Evolutionary conservation across 2,329 filamentous ascomycete genomes (phyloP).

Genomic region (Arachnopeziza araneosa): DNA sequence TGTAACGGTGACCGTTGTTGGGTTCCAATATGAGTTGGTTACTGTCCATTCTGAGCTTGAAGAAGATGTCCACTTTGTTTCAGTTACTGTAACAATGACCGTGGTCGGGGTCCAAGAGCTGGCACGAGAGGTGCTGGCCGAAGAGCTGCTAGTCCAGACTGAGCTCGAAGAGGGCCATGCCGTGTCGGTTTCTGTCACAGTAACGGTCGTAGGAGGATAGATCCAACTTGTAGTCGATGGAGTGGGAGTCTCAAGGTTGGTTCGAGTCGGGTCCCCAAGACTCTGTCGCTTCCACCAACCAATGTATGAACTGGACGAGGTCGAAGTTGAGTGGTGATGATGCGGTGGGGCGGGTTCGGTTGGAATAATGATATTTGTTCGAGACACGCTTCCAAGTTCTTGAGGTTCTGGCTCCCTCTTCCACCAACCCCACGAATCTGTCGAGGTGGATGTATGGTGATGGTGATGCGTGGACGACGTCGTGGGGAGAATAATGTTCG

Average conservation of each 20-base stretch:
- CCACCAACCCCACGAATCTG: not conserved
- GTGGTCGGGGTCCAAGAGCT: too few relatives aligned
- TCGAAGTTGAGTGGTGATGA: not conserved
- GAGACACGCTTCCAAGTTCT: not conserved
- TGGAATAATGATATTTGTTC: not conserved
- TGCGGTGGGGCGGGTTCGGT: not conserved
- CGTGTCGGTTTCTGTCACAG: not conserved
- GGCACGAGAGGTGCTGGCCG: too few relatives aligned
- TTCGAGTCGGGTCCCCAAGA: not conserved
- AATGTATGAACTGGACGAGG: not conserved
- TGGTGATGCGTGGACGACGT: not conserved
- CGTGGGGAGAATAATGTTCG: not conserved
- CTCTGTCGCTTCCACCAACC: not conserved
- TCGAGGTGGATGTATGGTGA: not conserved
- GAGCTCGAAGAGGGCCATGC: not conserved
- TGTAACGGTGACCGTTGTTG: too few relatives aligned
- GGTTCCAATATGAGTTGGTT: too few relatives aligned
- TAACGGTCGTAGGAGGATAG: not conserved
- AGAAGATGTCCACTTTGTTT: too few relatives aligned
- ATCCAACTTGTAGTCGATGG: not conserved
- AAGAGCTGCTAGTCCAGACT: too few relatives aligned
- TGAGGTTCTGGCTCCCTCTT: not conserved
- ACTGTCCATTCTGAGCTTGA: too few relatives aligned
- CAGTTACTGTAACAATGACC: too few relatives aligned
- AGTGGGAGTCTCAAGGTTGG: not conserved